These are phyloP conservation scores for Luvunga scandens DNA, from an alignment of 345 rosid species.

Conservation along the genomic window DNA sequence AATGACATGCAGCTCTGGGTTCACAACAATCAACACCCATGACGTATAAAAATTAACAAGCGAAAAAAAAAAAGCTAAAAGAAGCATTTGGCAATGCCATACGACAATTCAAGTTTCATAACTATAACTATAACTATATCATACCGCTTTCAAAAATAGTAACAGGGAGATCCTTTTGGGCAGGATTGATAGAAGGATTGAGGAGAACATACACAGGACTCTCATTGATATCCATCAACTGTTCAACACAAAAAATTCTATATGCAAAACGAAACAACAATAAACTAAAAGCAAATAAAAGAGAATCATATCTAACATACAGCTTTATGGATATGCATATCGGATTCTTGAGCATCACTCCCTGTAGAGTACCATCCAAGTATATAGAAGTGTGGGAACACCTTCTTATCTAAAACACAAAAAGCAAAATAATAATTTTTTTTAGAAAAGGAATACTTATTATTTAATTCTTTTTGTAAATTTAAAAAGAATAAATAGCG, in stretches of 20 bases:
- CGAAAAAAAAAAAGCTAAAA: background rate
- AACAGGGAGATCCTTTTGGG: constrained; percentile 92
- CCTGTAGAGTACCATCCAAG: constrained; percentile 98
- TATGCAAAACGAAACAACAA: background rate
- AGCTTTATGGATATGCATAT: constrained; percentile 91
- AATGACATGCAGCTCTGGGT: constrained; percentile 84
- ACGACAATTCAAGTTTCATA: background rate
- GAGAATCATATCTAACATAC: constrained; percentile 36
- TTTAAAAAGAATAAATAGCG: background rate
- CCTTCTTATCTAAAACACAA: constrained; percentile 68
- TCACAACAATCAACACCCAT: constrained; percentile 18
- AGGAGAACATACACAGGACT: constrained; percentile 91
- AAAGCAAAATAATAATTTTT: background rate
- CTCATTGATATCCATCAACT: constrained; percentile 98
- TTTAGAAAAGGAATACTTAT: too few relatives aligned
- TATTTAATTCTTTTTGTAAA: too few relatives aligned
- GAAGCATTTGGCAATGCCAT: background rate
- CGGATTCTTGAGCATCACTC: constrained; percentile 81
- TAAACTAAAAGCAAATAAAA: background rate
- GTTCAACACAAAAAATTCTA: constrained; percentile 14
- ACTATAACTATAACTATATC: background rate
- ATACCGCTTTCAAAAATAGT: constrained; percentile 88
- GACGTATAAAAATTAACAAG: constrained; percentile 8
- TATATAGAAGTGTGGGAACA: constrained; percentile 79
- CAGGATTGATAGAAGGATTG: constrained; percentile 79